Base-by-base conservation (phyloP, 805 yeast genomes). In the Lachancea cidri region DNA sequence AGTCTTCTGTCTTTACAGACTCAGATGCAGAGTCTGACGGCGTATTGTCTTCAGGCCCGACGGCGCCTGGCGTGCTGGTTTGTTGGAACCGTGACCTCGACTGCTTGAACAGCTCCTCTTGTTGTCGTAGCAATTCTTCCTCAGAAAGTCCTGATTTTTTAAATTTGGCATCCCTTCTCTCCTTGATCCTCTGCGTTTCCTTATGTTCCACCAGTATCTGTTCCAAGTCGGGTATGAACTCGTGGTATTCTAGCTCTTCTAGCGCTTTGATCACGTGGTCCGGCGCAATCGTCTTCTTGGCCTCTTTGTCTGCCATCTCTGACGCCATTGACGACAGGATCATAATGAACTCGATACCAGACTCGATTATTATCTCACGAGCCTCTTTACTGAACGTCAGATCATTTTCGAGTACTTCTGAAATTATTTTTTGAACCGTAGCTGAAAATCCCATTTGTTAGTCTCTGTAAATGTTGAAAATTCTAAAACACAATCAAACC, bases 271-370 rank as follows among this genome's bases (percentile, higher is more conserved):
- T 74, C 29, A 93, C 97, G 60, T 93, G 98, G 60, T 93, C 98
- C 2, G 95, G 83, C 0, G 96, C 95, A 33, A 93, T 93, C 2
- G 98, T 93, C 65, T 93, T 93, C 64, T 93, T 93, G 40, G 94
- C 80, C 60, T 93, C 98, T 54, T 83, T 84, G 54, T 93, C 98
- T 1, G 98, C 98, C 50, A 93, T 88, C 47, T 93, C 98, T 55
- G 91, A 89, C 42, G 91, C 83, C 65, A 88, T 95, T 2, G 95
- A 86, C 8, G 96, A 84, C 33, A 91, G 69, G 44, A 91, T 86
- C 95, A 93, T 91, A 45, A 93, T 83, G 61, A 93, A 91, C 65
- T 88, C 96, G 42, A 93, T 87, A 54, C 97, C 88, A 62, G 96
- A 91, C 59, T 93, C 97, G 33, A 95, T 91, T 34, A 93, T 76